These are phyloP conservation scores for Pestalotiopsis sp. DNA, from an alignment of 2,329 filamentous ascomycete species.

Conservation along the genomic window DNA sequence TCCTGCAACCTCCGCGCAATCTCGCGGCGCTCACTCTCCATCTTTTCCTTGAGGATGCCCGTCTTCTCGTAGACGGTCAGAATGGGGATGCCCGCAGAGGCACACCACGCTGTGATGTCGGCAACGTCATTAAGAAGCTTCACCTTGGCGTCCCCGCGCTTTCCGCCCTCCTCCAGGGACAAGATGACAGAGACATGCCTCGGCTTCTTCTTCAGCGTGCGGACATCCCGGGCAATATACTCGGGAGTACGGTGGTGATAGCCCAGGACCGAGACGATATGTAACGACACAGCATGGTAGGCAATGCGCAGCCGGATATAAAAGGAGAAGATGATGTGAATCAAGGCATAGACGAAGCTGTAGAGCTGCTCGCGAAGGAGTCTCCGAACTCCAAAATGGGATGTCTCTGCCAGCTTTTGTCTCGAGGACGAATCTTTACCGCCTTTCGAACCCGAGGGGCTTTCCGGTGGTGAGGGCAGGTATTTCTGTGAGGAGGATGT, in stretches of 20 bases:
- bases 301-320: conserved; percentile 82
- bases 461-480: conserved; percentile 34
- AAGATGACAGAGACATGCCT: conserved; percentile 88
- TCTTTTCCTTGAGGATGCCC: conserved; percentile 85
- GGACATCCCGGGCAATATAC: conserved; percentile 86
- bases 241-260: conserved; percentile 97
- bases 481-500: conserved; percentile 31
- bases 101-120: conserved; percentile 91
- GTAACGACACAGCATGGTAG: conserved; percentile 78
- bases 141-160: conserved; percentile 75
- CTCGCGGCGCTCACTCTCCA: conserved; percentile 80
- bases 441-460: conserved; percentile 7
- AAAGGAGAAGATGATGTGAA: conserved; percentile 84
- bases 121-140: conserved; percentile 86
- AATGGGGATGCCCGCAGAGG: conserved; percentile 83
- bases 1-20: conserved; percentile 79
- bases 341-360: conserved; percentile 66
- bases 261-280: conserved; percentile 79
- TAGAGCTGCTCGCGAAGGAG: conserved; percentile 67
- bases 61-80: conserved; percentile 92
- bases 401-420: conserved; percentile 26
- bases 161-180: conserved; percentile 69
- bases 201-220: conserved; percentile 72
- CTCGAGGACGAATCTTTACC: conserved; percentile 24
- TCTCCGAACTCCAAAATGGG: conserved; percentile 59